phyloP scores from a whole-genome alignment of 208 protist species.

The Leishmania martiniquensis region DNA sequence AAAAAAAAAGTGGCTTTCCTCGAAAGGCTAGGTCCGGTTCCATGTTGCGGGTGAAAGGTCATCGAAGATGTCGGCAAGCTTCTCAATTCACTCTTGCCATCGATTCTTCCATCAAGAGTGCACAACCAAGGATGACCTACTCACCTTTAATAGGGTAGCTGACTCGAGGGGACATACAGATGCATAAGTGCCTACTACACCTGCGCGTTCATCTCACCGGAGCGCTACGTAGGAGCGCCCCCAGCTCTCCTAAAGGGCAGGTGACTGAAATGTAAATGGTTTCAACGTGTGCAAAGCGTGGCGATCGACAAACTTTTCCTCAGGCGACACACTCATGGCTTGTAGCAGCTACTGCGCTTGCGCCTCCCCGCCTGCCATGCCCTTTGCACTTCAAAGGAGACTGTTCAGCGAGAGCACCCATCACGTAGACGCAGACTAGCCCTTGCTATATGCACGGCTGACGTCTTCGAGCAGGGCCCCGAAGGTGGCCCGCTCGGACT shows the following conservation, averaged over 20 bases:
- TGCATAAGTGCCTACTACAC: not conserved
- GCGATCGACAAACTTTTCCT: not conserved
- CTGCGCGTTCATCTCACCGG: not conserved
- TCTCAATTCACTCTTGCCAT: not conserved
- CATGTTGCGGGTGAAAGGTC: not conserved
- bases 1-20: not conserved
- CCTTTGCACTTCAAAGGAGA: not conserved
- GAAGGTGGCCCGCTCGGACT: not conserved
- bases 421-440: not conserved
- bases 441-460: not conserved
- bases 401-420: not conserved
- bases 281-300: not conserved
- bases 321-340: not conserved
- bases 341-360: not conserved
- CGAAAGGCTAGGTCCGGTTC: not conserved
- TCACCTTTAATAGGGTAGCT: not conserved
- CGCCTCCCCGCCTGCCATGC: not conserved
- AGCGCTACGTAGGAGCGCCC: no score
- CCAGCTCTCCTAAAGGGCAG: not conserved
- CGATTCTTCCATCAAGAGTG: not conserved
- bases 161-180: not conserved
- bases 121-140: not conserved
- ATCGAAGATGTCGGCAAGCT: not conserved
- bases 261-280: not conserved
- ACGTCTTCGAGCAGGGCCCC: not conserved